These are phyloP conservation scores for Fusarium beomiforme DNA, from an alignment of 2,329 filamentous ascomycete genomes.

Conservation along the genomic window DNA sequence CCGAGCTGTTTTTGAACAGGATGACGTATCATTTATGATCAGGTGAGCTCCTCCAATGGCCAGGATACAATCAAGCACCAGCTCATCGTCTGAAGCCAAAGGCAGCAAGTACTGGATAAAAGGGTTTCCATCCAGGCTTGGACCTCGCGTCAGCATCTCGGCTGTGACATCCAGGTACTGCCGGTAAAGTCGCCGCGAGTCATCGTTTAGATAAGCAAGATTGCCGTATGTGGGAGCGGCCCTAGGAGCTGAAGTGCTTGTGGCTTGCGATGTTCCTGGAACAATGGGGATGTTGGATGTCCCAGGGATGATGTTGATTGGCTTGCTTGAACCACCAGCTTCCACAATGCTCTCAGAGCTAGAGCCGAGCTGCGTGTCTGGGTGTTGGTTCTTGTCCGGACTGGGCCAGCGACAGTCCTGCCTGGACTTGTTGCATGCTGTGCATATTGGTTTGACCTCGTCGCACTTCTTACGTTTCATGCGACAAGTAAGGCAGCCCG, in stretches of 20 bases:
- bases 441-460: not conserved
- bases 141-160: slow-evolving; percentile 2
- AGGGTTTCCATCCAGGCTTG: not conserved
- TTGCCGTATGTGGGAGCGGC: not conserved
- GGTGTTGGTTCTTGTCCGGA: not conserved
- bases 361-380: not conserved
- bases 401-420: not conserved
- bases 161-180: slow-evolving; percentile 7
- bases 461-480: slow-evolving; percentile 20
- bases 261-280: not conserved
- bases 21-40: not conserved
- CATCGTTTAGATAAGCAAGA: not conserved
- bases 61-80: slow-evolving; percentile 9
- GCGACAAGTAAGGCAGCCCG: slow-evolving; percentile 2
- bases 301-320: not conserved
- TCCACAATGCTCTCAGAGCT: not conserved
- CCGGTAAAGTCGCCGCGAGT: slow-evolving; percentile 6
- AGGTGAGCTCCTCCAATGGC: slow-evolving; percentile 13
- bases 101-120: slow-evolving; percentile 11
- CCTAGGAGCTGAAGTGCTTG: not conserved
- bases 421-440: not conserved
- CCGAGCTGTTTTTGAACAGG: not conserved
- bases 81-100: not conserved
- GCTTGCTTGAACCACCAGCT: not conserved
- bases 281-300: too few species aligned